Evolutionary conservation across 116 monocot species (phyloP).

Genomic region (Zostera marina): DNA sequence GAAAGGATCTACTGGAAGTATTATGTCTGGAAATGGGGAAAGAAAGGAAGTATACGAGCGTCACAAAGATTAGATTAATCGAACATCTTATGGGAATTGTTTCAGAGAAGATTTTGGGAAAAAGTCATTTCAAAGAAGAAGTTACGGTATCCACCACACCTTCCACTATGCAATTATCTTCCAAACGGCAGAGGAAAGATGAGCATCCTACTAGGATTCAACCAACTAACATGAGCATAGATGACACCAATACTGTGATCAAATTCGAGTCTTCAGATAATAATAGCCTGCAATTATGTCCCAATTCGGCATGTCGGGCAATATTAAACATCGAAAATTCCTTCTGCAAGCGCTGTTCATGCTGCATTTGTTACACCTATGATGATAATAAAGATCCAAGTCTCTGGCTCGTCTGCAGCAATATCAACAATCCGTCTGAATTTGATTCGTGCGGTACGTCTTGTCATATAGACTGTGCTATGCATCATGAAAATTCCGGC

Average conservation of each 20-base stretch:
- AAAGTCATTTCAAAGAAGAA: slow-evolving; percentile 5
- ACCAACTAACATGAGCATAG: slow-evolving; percentile 5
- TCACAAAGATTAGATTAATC: slow-evolving; percentile 61
- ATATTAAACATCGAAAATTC: slow-evolving; percentile 13
- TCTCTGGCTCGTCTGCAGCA: slow-evolving; percentile 41
- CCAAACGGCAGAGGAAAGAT: slow-evolving; percentile 33
- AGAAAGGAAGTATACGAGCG: slow-evolving; percentile 68
- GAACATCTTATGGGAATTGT: slow-evolving; percentile 36
- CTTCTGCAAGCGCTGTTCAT: slow-evolving; percentile 47
- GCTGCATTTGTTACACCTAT: slow-evolving; percentile 39
- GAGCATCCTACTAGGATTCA: slow-evolving; percentile 31
- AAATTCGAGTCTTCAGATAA: slow-evolving; percentile 1
- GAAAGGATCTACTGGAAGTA: slow-evolving; percentile 63
- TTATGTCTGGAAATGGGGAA: slow-evolving; percentile 68
- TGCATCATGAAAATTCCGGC: slow-evolving; percentile 26
- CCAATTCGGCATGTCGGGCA: slow-evolving; percentile 43
- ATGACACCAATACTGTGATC: slow-evolving; percentile 2
- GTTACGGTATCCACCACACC: background rate
- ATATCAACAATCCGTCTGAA: background rate
- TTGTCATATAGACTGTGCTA: slow-evolving; percentile 46
- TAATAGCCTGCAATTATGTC: slow-evolving; percentile 11
- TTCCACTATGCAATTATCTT: slow-evolving; percentile 7
- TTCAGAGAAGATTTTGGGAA: slow-evolving; percentile 21
- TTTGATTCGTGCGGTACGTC: slow-evolving; percentile 33
- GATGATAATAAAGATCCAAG: slow-evolving; percentile 68